phyloP scores from a whole-genome alignment of 208 protist species.

The Leishmania turanica region DNA sequence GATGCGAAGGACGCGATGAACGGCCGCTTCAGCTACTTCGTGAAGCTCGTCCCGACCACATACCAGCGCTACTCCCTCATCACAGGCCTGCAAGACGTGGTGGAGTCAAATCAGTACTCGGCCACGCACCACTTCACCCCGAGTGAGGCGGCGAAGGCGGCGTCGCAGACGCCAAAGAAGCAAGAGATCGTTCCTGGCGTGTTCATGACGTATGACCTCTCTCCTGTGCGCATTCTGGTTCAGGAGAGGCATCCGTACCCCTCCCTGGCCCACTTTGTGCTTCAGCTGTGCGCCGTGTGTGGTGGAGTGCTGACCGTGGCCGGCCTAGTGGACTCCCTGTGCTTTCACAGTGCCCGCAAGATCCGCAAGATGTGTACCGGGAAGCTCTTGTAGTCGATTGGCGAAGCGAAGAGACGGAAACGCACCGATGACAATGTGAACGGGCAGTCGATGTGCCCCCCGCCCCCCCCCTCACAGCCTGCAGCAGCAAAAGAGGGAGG shows the following conservation, averaged over 20 bases:
- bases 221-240: slow-evolving; percentile 76
- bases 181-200: slow-evolving; percentile 65
- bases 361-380: slow-evolving; percentile 51
- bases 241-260: slow-evolving; percentile 53
- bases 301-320: slow-evolving; percentile 71
- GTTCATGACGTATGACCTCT: slow-evolving; percentile 91
- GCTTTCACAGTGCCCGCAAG: slow-evolving; percentile 46
- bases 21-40: slow-evolving; percentile 89
- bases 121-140: slow-evolving; percentile 86
- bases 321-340: slow-evolving; percentile 56
- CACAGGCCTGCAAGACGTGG: slow-evolving; percentile 21
- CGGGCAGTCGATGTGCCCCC: neutral
- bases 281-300: slow-evolving; percentile 72
- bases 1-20: slow-evolving; percentile 40
- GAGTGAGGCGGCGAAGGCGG: slow-evolving; percentile 2
- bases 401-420: neutral
- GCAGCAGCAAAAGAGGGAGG: neutral
- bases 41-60: slow-evolving; percentile 88
- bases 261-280: slow-evolving; percentile 58
- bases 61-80: slow-evolving; percentile 54
- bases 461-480: too few relatives aligned
- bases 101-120: slow-evolving; percentile 90
- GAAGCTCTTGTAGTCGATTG: slow-evolving; percentile 43
- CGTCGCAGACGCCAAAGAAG: neutral
- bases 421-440: neutral